These are phyloP conservation scores for Tolypocladium sp. DNA, from an alignment of 2,329 filamentous ascomycete genomes.

Conservation along the genomic window DNA sequence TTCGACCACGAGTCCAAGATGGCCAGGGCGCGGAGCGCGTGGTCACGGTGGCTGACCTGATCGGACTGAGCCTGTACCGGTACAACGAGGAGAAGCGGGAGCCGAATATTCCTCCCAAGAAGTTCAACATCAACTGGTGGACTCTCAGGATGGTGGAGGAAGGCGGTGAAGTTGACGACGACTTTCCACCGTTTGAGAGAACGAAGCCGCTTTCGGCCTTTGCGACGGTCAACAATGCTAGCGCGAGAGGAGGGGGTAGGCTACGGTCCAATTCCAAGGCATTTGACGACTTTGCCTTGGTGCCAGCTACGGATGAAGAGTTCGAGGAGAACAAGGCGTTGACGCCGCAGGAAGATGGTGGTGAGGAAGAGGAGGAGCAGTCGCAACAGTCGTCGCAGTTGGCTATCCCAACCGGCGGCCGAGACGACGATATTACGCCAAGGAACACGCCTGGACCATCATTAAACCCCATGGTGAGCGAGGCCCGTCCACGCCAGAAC, in stretches of 20 bases:
- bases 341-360: conserved; percentile 58
- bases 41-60: conserved; percentile 71
- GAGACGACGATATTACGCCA: conserved; percentile 8
- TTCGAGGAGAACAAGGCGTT: conserved; percentile 59
- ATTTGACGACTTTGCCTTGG: conserved; percentile 75
- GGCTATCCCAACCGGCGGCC: background rate
- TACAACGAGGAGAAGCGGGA: conserved; percentile 70
- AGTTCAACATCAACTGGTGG: conserved; percentile 74
- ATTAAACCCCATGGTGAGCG: conserved; percentile 17
- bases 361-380: conserved; percentile 35
- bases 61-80: conserved; percentile 68
- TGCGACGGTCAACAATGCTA: conserved; percentile 74
- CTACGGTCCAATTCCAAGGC: conserved; percentile 63
- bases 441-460: conserved; percentile 18
- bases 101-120: conserved; percentile 53
- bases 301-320: conserved; percentile 60
- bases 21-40: conserved; percentile 51
- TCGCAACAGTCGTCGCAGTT: background rate
- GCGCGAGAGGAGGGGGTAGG: conserved; percentile 52
- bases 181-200: conserved; percentile 70
- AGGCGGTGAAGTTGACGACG: conserved; percentile 75
- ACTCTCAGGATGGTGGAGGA: conserved; percentile 76
- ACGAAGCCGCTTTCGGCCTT: conserved; percentile 69
- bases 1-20: conserved; percentile 60
- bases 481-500: conserved; percentile 36